Conservation (phyloP, 805 yeast species). For the Cyberlindnera galapagoensis region DNA sequence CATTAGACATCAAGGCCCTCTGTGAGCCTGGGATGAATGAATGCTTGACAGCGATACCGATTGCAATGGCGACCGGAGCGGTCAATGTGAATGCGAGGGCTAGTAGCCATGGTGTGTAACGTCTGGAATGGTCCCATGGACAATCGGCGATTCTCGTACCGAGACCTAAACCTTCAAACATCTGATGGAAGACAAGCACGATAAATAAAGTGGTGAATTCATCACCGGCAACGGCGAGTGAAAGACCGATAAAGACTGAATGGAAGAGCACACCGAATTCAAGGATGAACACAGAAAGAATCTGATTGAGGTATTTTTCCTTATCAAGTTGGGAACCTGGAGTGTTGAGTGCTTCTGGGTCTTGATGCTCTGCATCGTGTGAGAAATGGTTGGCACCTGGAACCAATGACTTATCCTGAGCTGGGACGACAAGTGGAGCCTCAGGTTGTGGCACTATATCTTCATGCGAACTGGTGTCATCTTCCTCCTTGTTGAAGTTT, state of each 20-base stretch:
- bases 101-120: constrained; percentile 52
- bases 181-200: constrained; percentile 68
- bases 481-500: constrained; percentile 12
- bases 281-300: constrained; percentile 49
- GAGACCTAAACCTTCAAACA: constrained; percentile 81
- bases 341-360: constrained; percentile 34
- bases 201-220: constrained; percentile 67
- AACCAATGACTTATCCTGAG: constrained; percentile 10
- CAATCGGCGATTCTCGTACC: constrained; percentile 69
- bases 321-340: constrained; percentile 29
- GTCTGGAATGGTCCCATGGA: constrained; percentile 27
- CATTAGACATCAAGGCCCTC: constrained; percentile 57
- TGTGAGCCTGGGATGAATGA: constrained; percentile 54
- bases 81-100: constrained; percentile 46
- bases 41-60: constrained; percentile 70
- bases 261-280: constrained; percentile 83
- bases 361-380: constrained; percentile 39
- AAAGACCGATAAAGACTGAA: constrained; percentile 74
- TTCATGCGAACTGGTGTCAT: constrained; percentile 12
- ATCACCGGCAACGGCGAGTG: constrained; percentile 72
- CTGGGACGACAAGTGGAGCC: not conserved
- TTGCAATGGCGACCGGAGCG: constrained; percentile 71
- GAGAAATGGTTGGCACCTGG: constrained; percentile 33
- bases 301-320: constrained; percentile 50
- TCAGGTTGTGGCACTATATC: constrained; percentile 6